A percentile compares a stretch with the other conserved stretches of the same genome.
Evolutionary conservation across 495 filamentous ascomycete species (phyloP).

Genomic region (Beverwykella pulmonaria): DNA sequence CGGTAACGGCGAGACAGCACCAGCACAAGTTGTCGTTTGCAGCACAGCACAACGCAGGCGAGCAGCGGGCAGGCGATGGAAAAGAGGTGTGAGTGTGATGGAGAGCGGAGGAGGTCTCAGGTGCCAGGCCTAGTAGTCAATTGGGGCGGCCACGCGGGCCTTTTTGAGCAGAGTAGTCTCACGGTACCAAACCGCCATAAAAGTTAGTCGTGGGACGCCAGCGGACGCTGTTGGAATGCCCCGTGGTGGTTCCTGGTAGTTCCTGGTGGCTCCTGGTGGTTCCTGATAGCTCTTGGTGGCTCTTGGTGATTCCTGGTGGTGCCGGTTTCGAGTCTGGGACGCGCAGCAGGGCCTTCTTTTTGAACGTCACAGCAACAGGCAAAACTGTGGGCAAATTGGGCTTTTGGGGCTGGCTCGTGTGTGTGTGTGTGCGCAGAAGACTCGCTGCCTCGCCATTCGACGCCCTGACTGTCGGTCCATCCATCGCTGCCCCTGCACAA

Average conservation of each 20-base stretch:
- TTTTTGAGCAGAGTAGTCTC: too few species aligned
- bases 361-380: neutral
- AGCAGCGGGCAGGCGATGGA: too few species aligned
- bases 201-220: too few species aligned
- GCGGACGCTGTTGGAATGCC: too few species aligned
- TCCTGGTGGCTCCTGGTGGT: too few species aligned
- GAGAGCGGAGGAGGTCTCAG: neutral
- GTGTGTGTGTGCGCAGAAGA: neutral
- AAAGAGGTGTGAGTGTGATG: too few species aligned
- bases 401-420: neutral
- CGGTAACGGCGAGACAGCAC: neutral
- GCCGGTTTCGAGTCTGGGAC: neutral
- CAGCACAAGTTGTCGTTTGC: too few species aligned
- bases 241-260: too few species aligned
- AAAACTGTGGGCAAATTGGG: neutral
- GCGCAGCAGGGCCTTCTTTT: neutral
- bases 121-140: neutral
- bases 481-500: neutral
- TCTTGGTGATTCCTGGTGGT: too few species aligned
- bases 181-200: too few species aligned
- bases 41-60: neutral
- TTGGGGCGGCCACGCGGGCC: neutral
- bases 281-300: too few species aligned
- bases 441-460: neutral
- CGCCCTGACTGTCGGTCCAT: neutral